These are phyloP conservation scores for Fusarium sp. DNA, from an alignment of 2,329 filamentous ascomycete species.

Conservation along the genomic window DNA sequence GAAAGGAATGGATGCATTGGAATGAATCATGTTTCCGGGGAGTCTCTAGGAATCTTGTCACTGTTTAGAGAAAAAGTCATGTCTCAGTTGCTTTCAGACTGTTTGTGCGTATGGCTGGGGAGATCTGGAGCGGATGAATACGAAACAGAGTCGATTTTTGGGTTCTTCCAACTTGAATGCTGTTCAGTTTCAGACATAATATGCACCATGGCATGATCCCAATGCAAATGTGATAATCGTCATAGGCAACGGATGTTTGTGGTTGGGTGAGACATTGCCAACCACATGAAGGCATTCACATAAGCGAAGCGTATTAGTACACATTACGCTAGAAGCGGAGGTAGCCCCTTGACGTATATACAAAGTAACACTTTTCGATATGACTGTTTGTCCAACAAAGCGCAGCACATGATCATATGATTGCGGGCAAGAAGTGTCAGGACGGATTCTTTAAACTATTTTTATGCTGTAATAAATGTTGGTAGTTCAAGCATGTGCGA, in stretches of 20 bases:
- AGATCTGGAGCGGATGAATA: conserved; percentile 3
- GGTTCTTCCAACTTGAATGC: conserved; percentile 4
- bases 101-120: neutral
- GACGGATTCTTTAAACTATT: conserved; percentile 21
- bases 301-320: neutral
- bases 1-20: conserved; percentile 30
- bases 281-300: conserved; percentile 24
- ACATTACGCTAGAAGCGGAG: too few species aligned
- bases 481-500: conserved; percentile 12
- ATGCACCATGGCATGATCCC: neutral
- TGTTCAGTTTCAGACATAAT: conserved; percentile 1
- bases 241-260: conserved; percentile 11
- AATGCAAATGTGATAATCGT: conserved; percentile 13
- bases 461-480: conserved; percentile 2
- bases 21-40: conserved; percentile 27
- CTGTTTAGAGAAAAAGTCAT: conserved; percentile 13
- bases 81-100: conserved; percentile 23
- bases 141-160: conserved; percentile 9
- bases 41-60: conserved; percentile 6
- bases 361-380: too few species aligned
- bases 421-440: conserved; percentile 4
- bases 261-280: conserved; percentile 27
- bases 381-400: too few species aligned
- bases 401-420: conserved; percentile 12
- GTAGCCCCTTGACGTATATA: too few species aligned